Evolutionary conservation across 2,329 filamentous ascomycete genomes (phyloP).

Genomic region (Pseudogymnoascus sp.): DNA sequence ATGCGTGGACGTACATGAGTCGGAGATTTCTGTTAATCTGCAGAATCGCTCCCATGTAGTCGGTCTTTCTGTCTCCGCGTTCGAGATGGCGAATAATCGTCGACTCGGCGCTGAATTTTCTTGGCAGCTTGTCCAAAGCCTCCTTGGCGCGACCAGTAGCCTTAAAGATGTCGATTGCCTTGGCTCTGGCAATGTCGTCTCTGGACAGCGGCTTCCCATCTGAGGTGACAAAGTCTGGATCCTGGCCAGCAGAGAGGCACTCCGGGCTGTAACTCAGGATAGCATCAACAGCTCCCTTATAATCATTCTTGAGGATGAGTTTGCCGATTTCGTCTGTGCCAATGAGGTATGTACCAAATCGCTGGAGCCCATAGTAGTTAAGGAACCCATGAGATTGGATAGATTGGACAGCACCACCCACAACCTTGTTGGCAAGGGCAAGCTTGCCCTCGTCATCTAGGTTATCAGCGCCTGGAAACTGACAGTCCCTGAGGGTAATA

Average conservation of each 20-base stretch:
- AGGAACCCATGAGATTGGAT: conserved; percentile 75
- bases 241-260: conserved; percentile 49
- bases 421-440: conserved; percentile 39
- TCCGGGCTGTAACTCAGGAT: conserved; percentile 67
- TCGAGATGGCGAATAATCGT: conserved; percentile 71
- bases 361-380: conserved; percentile 97
- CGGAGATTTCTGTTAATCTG: conserved; percentile 74
- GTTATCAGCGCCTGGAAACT: conserved; percentile 44
- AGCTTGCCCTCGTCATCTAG: conserved; percentile 42
- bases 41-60: conserved; percentile 75
- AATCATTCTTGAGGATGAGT: conserved; percentile 75
- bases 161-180: conserved; percentile 69
- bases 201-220: conserved; percentile 47
- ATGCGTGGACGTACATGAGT: conserved; percentile 94
- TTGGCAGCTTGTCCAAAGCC: conserved; percentile 64
- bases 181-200: conserved; percentile 74
- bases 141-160: conserved; percentile 49
- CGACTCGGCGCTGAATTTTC: conserved; percentile 73
- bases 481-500: conserved; percentile 82
- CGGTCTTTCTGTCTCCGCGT: conserved; percentile 39
- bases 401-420: conserved; percentile 55
- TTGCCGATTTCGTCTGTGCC: conserved; percentile 81
- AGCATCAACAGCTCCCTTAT: conserved; percentile 69
- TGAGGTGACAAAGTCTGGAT: conserved; percentile 34
- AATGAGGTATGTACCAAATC: conserved; percentile 82